Evolutionary conservation across 2,329 filamentous ascomycete species (phyloP), one percentile per base, ranked within the genome.

Genomic region (Colletotrichum neosansevieriae): DNA sequence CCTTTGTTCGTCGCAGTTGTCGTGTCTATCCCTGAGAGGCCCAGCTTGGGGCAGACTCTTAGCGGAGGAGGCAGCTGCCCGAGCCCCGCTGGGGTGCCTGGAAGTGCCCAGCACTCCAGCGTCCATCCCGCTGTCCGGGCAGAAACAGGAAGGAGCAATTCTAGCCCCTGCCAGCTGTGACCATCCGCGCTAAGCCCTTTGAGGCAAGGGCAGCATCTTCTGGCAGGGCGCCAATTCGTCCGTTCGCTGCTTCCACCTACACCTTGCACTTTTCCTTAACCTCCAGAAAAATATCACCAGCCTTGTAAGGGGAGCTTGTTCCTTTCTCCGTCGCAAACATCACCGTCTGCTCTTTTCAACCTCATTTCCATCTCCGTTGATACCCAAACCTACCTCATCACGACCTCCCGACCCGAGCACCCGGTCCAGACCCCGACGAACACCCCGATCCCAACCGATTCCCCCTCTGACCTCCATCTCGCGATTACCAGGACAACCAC

Each of bases 231-330:
- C 70, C 70, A 71, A 71, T 71, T 69, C 70, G 70, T 63, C 67
- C 63, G 70, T 58, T 70, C 61, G 42, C 54, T 71, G 56, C 66
- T 69, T 67, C 56, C 64, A 51, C 65, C 57, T 59, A 65, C 65
- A 69, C 60, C 66, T 69, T 60, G 59, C 59, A 69, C 69, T 69
- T 69, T 70, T 70, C 65, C 60, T 65, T 49, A 67, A 63, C 58
- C 67, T 70, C 54, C 63, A 70, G 67, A 70, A 71, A 72, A 72
- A 66, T 69, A 71, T 71, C 70, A 71, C 69, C 69, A 71, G 69
- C 64, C 70, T 71, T 69, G 64, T 70, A 67, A 61, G 63, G 63
- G 58, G 67, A 65, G 67, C 70, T 67, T 58, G 24, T 69, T 70
- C 59, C 40, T 70, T 58, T 50, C 47, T 58, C 56, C 70, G 70